Evolutionary conservation across 2,329 filamentous ascomycete species (phyloP).

Genomic region (Phialophora chinensis): DNA sequence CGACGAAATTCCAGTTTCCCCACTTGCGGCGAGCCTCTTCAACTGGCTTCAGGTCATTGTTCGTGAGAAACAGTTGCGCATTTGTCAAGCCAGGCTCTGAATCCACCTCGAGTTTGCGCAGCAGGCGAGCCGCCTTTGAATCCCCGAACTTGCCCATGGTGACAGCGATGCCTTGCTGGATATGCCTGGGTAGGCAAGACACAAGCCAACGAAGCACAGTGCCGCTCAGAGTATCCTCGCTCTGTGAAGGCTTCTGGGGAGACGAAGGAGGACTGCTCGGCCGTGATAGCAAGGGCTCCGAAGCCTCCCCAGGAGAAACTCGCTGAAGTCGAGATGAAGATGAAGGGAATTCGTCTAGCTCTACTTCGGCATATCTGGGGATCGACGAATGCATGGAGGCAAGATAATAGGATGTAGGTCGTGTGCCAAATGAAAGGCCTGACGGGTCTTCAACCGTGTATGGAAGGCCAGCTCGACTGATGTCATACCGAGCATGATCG

Average conservation of each 20-base stretch:
- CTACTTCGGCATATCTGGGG: neutral
- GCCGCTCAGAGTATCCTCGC: neutral
- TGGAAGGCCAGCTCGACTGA: neutral
- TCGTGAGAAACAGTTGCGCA: conserved; percentile 55
- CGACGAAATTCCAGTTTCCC: conserved; percentile 47
- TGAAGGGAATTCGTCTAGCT: conserved; percentile 11
- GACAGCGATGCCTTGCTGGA: conserved; percentile 1
- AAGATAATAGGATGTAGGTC: neutral
- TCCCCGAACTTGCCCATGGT: conserved; percentile 13
- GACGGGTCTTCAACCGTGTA: neutral
- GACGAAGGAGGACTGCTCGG: neutral
- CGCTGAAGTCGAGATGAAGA: conserved; percentile 12
- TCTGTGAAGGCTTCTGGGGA: neutral
- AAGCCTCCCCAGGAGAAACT: neutral
- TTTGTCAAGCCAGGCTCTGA: conserved; percentile 74
- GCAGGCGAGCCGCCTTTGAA: conserved; percentile 19
- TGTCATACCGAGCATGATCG: neutral
- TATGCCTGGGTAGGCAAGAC: conserved; percentile 10
- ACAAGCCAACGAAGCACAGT: neutral
- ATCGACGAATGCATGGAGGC: neutral
- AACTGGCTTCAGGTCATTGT: conserved; percentile 50
- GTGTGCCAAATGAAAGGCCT: neutral
- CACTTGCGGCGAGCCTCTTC: conserved; percentile 49
- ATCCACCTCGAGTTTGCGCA: conserved; percentile 72
- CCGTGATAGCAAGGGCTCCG: conserved; percentile 11